These are phyloP conservation scores for Staphylotrichum longicolle DNA, from an alignment of 495 filamentous ascomycete genomes.

Conservation along the genomic window DNA sequence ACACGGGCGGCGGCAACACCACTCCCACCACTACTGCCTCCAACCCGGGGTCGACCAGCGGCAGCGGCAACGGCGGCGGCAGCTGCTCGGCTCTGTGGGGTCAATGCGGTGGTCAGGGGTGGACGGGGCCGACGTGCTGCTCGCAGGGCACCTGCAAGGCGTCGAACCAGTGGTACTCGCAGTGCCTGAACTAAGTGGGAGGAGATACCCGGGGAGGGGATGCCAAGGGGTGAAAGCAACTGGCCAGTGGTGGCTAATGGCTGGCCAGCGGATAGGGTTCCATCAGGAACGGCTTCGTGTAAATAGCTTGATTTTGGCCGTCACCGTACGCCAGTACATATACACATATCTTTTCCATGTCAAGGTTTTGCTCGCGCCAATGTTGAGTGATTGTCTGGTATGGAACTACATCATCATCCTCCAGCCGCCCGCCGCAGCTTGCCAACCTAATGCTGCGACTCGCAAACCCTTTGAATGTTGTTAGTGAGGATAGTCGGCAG, in stretches of 20 bases:
- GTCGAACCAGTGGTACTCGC: constrained; percentile 36
- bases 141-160: constrained; percentile 31
- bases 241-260: too few relatives aligned
- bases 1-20: constrained; percentile 20
- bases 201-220: too few relatives aligned
- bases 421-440: too few relatives aligned
- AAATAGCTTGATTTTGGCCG: constrained; percentile 11
- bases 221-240: too few relatives aligned
- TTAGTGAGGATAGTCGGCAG: too few relatives aligned
- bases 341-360: too few relatives aligned
- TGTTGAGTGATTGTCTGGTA: background rate
- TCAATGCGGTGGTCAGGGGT: constrained; percentile 37
- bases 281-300: background rate
- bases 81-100: constrained; percentile 30
- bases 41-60: constrained; percentile 18
- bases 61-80: constrained; percentile 24
- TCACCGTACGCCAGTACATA: background rate
- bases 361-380: too few relatives aligned
- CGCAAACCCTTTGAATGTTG: too few relatives aligned
- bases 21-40: constrained; percentile 16
- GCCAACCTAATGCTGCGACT: too few relatives aligned
- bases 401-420: too few relatives aligned
- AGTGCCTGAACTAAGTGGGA: constrained; percentile 32
- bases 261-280: too few relatives aligned
- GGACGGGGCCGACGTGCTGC: constrained; percentile 33